Conservation (phyloP, 1,284 basidiomycete genomes). For the Cystobasidium sp. region DNA sequence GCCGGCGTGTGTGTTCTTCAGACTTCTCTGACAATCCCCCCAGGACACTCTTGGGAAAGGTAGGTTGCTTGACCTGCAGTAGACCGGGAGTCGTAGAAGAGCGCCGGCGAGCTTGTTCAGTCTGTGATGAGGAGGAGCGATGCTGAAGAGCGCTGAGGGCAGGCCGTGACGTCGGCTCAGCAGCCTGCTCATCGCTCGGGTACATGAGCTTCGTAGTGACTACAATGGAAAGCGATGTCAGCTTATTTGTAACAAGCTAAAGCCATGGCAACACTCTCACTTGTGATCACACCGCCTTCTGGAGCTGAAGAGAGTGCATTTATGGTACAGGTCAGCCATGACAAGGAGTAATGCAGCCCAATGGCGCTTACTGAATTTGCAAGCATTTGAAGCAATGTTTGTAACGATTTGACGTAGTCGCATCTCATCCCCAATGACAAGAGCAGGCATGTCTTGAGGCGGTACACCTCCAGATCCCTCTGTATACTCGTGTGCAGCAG, state of each 20-base stretch:
- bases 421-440: conserved; percentile 77
- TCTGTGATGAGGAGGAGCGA: background rate
- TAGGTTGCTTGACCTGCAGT: background rate
- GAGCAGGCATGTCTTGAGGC: conserved; percentile 55
- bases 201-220: conserved; percentile 7
- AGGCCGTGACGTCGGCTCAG: background rate
- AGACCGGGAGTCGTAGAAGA: background rate
- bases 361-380: conserved; percentile 19
- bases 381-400: conserved; percentile 25
- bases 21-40: background rate
- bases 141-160: background rate
- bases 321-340: background rate
- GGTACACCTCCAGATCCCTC: background rate
- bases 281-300: conserved; percentile 3
- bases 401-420: conserved; percentile 68
- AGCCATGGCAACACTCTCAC: background rate
- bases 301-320: background rate
- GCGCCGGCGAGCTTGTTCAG: background rate
- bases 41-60: background rate
- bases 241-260: background rate
- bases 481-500: background rate
- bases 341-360: background rate
- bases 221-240: background rate
- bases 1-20: background rate
- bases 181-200: background rate